Evolutionary conservation across 805 yeast genomes (phyloP).

Genomic region (Candida hispaniensis): DNA sequence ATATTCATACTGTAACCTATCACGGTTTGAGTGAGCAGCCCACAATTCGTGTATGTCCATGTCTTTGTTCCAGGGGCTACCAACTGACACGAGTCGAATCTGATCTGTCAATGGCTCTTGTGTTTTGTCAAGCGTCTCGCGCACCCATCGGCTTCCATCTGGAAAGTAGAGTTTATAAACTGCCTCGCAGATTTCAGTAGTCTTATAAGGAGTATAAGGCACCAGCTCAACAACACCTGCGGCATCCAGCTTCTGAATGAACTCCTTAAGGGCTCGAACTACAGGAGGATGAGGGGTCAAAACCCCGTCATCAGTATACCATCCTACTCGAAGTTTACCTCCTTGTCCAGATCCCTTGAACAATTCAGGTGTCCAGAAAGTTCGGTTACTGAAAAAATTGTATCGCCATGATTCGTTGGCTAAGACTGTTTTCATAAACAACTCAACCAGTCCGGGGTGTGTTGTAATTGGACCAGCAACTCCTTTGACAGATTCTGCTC

Average conservation of each 20-base stretch:
- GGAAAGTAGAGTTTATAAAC: constrained; percentile 39
- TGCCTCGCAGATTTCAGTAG: constrained; percentile 25
- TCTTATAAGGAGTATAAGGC: constrained; percentile 23
- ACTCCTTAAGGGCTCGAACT: constrained; percentile 34
- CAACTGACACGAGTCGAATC: constrained; percentile 42
- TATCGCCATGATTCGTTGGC: constrained; percentile 20
- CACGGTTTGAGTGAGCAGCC: constrained; percentile 36
- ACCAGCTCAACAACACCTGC: constrained; percentile 24
- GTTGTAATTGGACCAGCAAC: constrained; percentile 60
- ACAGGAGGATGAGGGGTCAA: constrained; percentile 43
- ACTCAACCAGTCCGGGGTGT: constrained; percentile 51
- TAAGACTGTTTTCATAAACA: constrained; percentile 43
- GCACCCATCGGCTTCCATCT: constrained; percentile 58
- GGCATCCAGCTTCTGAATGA: constrained; percentile 22
- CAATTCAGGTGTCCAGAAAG: constrained; percentile 1
- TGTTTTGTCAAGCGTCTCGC: constrained; percentile 40
- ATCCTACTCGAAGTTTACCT: constrained; percentile 29
- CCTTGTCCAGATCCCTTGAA: constrained; percentile 1
- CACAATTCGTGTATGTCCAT: constrained; percentile 18
- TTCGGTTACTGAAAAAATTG: constrained; percentile 2
- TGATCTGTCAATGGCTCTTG: constrained; percentile 63
- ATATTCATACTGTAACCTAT: constrained; percentile 44
- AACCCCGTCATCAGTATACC: constrained; percentile 35
- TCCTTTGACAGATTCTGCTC: constrained; percentile 55
- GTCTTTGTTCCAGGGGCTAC: constrained; percentile 30